Evolutionary conservation across 495 filamentous ascomycete species (phyloP).

Genomic region (Trichoderma reesei): DNA sequence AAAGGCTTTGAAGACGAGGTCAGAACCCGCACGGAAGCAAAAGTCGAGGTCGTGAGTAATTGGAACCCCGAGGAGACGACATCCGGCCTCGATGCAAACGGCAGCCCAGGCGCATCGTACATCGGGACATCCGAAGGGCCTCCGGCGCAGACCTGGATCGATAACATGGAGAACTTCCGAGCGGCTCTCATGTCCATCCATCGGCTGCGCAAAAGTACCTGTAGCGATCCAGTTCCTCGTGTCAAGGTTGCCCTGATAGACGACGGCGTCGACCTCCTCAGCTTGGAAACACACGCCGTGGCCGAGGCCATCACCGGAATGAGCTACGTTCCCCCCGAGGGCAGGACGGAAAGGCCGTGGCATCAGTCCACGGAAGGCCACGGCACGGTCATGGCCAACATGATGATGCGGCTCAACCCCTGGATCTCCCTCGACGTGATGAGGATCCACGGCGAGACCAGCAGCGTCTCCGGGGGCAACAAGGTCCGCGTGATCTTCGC

Average conservation of each 20-base stretch:
- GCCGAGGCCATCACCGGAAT: not conserved
- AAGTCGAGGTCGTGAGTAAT: not conserved
- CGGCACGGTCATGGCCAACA: constrained; percentile 11
- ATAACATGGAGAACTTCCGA: not conserved
- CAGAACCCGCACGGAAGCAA: not conserved
- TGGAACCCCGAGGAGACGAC: not conserved
- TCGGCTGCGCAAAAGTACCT: not conserved
- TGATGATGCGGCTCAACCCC: constrained; percentile 8
- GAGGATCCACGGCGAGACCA: constrained; percentile 4
- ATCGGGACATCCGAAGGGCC: not conserved
- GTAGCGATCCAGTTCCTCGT: not conserved
- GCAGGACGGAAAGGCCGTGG: not conserved
- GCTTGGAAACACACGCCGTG: not conserved
- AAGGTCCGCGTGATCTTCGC: not conserved
- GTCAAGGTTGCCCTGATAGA: not conserved
- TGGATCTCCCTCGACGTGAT: not conserved
- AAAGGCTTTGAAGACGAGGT: not conserved
- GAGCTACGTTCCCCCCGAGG: not conserved
- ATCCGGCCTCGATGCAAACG: not conserved
- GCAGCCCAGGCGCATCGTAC: not conserved
- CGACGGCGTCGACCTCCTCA: not conserved
- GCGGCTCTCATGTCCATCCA: not conserved
- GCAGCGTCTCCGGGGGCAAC: not conserved
- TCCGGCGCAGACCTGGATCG: not conserved
- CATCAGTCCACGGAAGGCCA: constrained; percentile 1